Evolutionary conservation across 164 flowering plant genomes (phyloP), one percentile per base, ranked within the genome.

Genomic region (Vitis labrusca): DNA sequence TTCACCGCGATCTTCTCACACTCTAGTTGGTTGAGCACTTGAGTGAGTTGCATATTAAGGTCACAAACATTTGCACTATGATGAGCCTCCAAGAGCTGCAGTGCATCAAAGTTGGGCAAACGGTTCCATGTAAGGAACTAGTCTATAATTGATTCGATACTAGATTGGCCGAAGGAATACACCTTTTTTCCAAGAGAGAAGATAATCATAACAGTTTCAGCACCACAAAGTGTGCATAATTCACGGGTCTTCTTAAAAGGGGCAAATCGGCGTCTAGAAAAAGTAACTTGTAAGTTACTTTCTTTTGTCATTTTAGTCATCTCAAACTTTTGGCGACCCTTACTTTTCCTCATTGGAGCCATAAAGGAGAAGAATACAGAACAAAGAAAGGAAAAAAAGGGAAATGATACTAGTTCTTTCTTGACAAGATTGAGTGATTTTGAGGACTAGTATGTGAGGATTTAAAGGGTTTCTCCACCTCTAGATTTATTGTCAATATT

Each of bases 231-330:
- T 10, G 74, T 73, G 69, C 74, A 73, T 9, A 85, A 76, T 54
- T 84, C 87, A 19, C 80, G 78, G 2, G 84, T 85, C 13, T 84
- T 84, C 67, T 84, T 84, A 74, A 81, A 84, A 3, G 81, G 74
- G 15, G 85, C 86, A 2, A 82, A 32, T 10, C 85, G 64, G 17
- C 85, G 77, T 47, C 82, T 84, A 14, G 87, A 84, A 65, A 84
- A 84, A 9, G 87, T 84, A 5, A 84, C 82, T 19, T 69, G 76
- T 9, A 73, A 72, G 61, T 67, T 30, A 62, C 67, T 76, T 17
- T 65, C 52, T 32, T 71, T 74, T 16, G 29, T 32, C 61, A 79
- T 73, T 68, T 68, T 71, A 19, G 50, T 71, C 50, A 71, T 76
- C n/a, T 16, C 61, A 8, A 76, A 44, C 69, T 63, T 68, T 55